Percentiles rank a stretch among this genome's conserved stretches.
Conservation (phyloP, 2,329 filamentous ascomycete genomes). For the Chrysoporthe puriensis region DNA sequence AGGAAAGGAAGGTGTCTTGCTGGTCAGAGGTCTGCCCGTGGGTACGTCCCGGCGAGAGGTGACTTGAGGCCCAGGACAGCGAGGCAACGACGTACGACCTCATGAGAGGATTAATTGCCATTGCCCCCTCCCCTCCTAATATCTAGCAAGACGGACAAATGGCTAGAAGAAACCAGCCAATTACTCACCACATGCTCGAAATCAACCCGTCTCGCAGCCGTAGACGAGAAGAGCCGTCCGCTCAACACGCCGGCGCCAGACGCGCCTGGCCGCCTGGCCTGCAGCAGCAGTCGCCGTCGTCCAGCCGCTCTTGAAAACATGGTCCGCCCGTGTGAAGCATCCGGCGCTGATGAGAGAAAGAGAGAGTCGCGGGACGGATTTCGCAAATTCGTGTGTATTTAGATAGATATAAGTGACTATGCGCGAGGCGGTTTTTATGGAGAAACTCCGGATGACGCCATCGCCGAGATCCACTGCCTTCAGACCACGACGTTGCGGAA, state of each 20-base stretch:
- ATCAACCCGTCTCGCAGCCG: conserved; percentile 40
- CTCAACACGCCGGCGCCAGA: not conserved
- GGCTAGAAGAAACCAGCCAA: not conserved
- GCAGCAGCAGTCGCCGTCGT: conserved; percentile 1
- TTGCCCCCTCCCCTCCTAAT: too few relatives aligned
- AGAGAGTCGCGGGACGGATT: not conserved
- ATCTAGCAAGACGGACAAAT: too few relatives aligned
- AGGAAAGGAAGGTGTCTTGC: conserved; percentile 1
- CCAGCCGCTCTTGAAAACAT: conserved; percentile 25
- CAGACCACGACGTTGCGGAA: too few relatives aligned
- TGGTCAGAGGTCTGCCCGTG: too few relatives aligned
- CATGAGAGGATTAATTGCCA: too few relatives aligned
- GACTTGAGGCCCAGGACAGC: too few relatives aligned
- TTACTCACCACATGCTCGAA: conserved; percentile 51
- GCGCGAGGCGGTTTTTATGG: not conserved
- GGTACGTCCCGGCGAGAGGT: too few relatives aligned
- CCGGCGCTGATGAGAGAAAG: not conserved
- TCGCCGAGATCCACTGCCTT: conserved; percentile 11
- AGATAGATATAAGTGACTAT: not conserved
- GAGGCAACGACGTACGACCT: too few relatives aligned
- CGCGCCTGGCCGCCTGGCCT: not conserved
- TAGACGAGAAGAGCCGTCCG: conserved; percentile 42
- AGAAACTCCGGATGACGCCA: conserved; percentile 17
- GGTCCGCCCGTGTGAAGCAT: not conserved
- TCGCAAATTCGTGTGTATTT: not conserved